These are phyloP conservation scores for Rhamnella rubrinervis DNA, from an alignment of 331 rosid species.

Conservation along the genomic window DNA sequence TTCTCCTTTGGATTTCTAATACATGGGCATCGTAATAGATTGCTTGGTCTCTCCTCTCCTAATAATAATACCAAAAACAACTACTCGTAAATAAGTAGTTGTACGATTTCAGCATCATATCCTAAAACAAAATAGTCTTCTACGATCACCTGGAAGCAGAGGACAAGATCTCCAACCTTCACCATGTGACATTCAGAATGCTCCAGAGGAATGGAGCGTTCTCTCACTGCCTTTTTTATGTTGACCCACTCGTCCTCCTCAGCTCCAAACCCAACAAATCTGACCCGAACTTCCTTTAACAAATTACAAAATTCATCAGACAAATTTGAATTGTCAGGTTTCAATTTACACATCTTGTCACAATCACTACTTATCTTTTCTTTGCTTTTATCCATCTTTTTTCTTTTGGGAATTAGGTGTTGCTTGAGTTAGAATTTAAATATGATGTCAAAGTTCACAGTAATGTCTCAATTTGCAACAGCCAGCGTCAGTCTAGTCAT, in stretches of 20 bases:
- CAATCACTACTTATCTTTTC: background rate
- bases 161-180: slow-evolving; percentile 69
- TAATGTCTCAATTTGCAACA: background rate
- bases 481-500: background rate
- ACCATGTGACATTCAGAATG: slow-evolving; percentile 65
- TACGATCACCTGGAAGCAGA: slow-evolving; percentile 82
- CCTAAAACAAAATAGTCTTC: background rate
- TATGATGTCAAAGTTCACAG: background rate
- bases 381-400: background rate
- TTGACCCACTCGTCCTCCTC: slow-evolving; percentile 93
- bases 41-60: slow-evolving; percentile 91
- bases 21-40: slow-evolving; percentile 81
- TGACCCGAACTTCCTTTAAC: slow-evolving; percentile 91
- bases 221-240: slow-evolving; percentile 61
- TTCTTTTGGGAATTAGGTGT: background rate
- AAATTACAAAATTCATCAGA: slow-evolving; percentile 35
- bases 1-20: slow-evolving; percentile 69
- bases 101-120: background rate
- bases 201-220: slow-evolving; percentile 82
- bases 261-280: slow-evolving; percentile 84
- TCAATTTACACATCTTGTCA: background rate
- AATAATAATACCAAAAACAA: slow-evolving; percentile 8
- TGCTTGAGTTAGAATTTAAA: background rate
- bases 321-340: background rate
- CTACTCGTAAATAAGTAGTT: slow-evolving; percentile 11